Evolutionary conservation across 2,329 filamentous ascomycete genomes (phyloP).

Genomic region (Fusarium sp.): DNA sequence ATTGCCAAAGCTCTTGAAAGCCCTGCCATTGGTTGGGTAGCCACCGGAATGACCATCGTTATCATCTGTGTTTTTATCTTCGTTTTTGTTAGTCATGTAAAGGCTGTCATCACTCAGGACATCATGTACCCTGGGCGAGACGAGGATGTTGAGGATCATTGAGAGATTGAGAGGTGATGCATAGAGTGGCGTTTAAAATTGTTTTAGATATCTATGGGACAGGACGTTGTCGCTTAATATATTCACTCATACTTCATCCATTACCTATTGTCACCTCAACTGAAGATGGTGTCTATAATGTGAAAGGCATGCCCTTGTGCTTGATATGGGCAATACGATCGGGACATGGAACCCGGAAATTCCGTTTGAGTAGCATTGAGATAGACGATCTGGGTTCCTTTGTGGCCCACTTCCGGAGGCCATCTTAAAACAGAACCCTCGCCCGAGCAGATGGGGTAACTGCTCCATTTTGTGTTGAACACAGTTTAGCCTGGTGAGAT

Average conservation of each 20-base stretch:
- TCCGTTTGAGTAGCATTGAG: not conserved
- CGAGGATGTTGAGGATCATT: conserved; percentile 63
- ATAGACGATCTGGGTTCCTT: not conserved
- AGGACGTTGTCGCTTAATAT: not conserved
- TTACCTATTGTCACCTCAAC: not conserved
- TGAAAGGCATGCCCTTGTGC: not conserved
- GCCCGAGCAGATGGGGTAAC: not conserved
- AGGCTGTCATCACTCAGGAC: conserved; percentile 61
- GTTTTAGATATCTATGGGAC: not conserved
- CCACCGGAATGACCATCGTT: conserved; percentile 63
- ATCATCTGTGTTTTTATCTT: conserved; percentile 57
- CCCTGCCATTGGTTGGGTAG: conserved; percentile 58
- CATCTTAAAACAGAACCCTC: not conserved
- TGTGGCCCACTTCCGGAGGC: not conserved
- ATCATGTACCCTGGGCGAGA: conserved; percentile 66
- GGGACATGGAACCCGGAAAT: not conserved
- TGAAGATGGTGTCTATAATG: not conserved
- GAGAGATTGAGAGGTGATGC: not conserved
- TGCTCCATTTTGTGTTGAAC: not conserved
- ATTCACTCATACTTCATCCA: not conserved
- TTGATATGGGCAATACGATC: not conserved
- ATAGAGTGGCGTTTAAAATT: not conserved
- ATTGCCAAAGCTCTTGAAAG: conserved; percentile 61
- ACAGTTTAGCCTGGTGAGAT: conserved; percentile 3
- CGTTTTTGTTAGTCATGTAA: conserved; percentile 54